Evolutionary conservation across 2,329 filamentous ascomycete species (phyloP).

Genomic region (Aspergillus nomiae): DNA sequence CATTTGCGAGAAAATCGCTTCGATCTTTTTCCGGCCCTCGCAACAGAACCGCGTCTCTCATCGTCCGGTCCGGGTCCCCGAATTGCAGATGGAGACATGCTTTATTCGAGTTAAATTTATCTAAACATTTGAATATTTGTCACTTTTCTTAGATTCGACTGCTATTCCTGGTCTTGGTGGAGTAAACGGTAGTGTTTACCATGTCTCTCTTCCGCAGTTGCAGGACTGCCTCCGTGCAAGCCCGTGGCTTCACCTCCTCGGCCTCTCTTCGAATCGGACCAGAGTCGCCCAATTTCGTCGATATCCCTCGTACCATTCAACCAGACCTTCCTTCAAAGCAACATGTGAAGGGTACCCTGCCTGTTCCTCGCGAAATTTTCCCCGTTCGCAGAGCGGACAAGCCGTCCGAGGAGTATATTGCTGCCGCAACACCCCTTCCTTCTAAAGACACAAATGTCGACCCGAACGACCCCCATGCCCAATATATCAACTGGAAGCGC

Average conservation of each 20-base stretch:
- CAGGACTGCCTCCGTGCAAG: slow-evolving; percentile 39
- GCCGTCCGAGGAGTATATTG: slow-evolving; percentile 61
- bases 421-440: slow-evolving; percentile 60
- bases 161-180: not conserved
- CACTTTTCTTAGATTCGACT: not conserved
- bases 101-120: not conserved
- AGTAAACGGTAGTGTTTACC: slow-evolving; percentile 13
- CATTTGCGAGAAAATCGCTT: slow-evolving; percentile 41
- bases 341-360: slow-evolving; percentile 73
- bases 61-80: slow-evolving; percentile 14
- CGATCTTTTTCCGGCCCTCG: slow-evolving; percentile 31
- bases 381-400: slow-evolving; percentile 63
- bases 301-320: slow-evolving; percentile 76
- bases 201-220: slow-evolving; percentile 43
- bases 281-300: slow-evolving; percentile 85
- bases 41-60: slow-evolving; percentile 23
- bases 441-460: slow-evolving; percentile 33
- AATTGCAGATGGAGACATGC: not conserved
- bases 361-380: slow-evolving; percentile 81
- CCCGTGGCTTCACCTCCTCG: slow-evolving; percentile 43
- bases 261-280: slow-evolving; percentile 53
- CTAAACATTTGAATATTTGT: not conserved
- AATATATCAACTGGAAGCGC: slow-evolving; percentile 66
- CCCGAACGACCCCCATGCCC: slow-evolving; percentile 45
- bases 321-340: slow-evolving; percentile 56